Conservation (phyloP, 495 filamentous ascomycete species). For the Niebla homalea region DNA sequence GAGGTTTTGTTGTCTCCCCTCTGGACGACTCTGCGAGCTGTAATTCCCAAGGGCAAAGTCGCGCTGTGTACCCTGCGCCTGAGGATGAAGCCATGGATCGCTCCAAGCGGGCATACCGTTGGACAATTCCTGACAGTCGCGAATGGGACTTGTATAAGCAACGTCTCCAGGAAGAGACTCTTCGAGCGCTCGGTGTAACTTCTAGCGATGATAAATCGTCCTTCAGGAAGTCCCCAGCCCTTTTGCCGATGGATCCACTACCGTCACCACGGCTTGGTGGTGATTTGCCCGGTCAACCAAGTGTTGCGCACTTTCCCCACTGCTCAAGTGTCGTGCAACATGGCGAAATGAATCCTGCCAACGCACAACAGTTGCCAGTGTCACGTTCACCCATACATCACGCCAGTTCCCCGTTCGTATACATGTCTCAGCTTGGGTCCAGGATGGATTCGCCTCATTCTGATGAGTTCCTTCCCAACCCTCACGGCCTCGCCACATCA, state of each 20-base stretch:
- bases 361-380: conserved; percentile 29
- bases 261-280: conserved; percentile 37
- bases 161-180: conserved; percentile 72
- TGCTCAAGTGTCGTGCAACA: conserved; percentile 38
- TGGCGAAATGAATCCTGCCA: conserved; percentile 23
- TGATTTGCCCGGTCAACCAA: conserved; percentile 14
- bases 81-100: conserved; percentile 44
- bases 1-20: conserved; percentile 47
- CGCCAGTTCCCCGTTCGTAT: conserved; percentile 41
- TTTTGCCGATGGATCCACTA: conserved; percentile 40
- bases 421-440: conserved; percentile 36
- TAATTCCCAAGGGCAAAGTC: conserved; percentile 42
- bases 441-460: conserved; percentile 44
- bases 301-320: conserved; percentile 22
- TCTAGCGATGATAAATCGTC: conserved; percentile 56
- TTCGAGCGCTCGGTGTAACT: conserved; percentile 77
- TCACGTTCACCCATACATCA: conserved; percentile 11
- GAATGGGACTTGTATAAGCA: conserved; percentile 80
- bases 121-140: conserved; percentile 61
- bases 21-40: not conserved
- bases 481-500: conserved; percentile 8
- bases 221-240: conserved; percentile 36
- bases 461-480: conserved; percentile 25
- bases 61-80: conserved; percentile 57
- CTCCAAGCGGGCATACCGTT: conserved; percentile 36